These are phyloP conservation scores for Tinospora cordifolia DNA, from an alignment of 164 flowering plant genomes.

Conservation along the genomic window DNA sequence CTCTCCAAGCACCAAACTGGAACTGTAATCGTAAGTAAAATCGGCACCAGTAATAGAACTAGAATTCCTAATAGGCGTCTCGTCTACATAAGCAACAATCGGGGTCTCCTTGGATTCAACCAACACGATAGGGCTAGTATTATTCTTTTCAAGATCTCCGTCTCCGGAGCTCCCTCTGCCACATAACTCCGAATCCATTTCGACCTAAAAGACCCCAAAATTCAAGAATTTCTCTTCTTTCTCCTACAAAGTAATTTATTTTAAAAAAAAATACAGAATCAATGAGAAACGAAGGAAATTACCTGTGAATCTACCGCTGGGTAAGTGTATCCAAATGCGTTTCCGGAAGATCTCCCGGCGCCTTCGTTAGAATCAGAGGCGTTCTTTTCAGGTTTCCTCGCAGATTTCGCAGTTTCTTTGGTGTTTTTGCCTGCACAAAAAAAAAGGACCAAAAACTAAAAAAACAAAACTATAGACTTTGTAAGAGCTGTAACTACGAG, in stretches of 20 bases:
- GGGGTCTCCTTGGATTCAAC: slow-evolving; percentile 30
- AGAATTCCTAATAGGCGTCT: slow-evolving; percentile 24
- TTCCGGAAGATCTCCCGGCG: slow-evolving; percentile 11
- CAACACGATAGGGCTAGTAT: slow-evolving; percentile 30
- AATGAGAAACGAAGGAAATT: background rate
- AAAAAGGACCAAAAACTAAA: background rate
- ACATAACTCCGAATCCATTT: slow-evolving; percentile 11
- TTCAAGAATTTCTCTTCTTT: background rate
- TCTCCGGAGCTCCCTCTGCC: background rate
- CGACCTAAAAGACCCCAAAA: slow-evolving; percentile 21
- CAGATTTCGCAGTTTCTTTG: slow-evolving; percentile 16
- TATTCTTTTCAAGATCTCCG: slow-evolving; percentile 14
- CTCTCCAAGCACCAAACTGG: slow-evolving; percentile 40
- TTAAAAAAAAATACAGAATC: background rate
- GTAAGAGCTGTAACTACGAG: too few relatives aligned
- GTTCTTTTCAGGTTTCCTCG: slow-evolving; percentile 14
- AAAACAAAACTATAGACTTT: background rate
- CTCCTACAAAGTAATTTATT: background rate
- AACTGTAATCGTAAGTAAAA: slow-evolving; percentile 40
- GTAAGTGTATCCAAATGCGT: slow-evolving; percentile 29
- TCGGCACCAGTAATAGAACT: slow-evolving; percentile 16
- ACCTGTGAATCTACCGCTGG: slow-evolving; percentile 35
- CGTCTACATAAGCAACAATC: slow-evolving; percentile 47
- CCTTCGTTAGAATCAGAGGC: slow-evolving; percentile 18
- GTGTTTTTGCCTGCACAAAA: slow-evolving; percentile 28